These are phyloP conservation scores for Trichoderma reesei DNA, from an alignment of 495 filamentous ascomycete species.

Conservation along the genomic window DNA sequence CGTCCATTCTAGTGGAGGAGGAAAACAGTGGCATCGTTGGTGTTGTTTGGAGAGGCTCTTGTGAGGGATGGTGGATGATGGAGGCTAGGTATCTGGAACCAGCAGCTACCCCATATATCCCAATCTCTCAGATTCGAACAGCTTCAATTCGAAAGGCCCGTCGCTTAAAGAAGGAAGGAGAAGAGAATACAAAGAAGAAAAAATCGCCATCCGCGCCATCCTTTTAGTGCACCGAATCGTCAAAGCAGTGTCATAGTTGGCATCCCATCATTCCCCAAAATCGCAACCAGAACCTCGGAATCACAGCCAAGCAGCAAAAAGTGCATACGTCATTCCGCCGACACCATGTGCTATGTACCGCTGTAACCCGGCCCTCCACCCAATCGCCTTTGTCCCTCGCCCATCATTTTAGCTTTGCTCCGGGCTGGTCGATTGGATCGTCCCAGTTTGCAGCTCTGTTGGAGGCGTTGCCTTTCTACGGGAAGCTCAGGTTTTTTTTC, in stretches of 20 bases:
- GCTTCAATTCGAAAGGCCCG: not conserved
- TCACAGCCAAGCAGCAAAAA: not conserved
- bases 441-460: not conserved
- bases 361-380: not conserved
- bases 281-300: not conserved
- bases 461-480: no score
- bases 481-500: no score
- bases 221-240: not conserved
- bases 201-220: not conserved
- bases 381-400: not conserved
- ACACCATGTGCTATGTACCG: not conserved
- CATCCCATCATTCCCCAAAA: not conserved
- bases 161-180: not conserved
- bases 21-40: slow-evolving; percentile 27
- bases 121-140: not conserved
- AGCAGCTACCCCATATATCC: not conserved
- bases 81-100: not conserved
- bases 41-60: not conserved
- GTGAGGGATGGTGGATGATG: not conserved
- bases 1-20: slow-evolving; percentile 37
- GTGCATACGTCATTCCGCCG: not conserved
- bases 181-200: not conserved
- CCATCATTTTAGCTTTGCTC: not conserved
- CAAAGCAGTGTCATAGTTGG: not conserved
- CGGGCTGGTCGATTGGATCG: not conserved